Evolutionary conservation across 139 green algal genomes (phyloP), one percentile per base, ranked within the genome.

Genomic region (Chlorella sp.): DNA sequence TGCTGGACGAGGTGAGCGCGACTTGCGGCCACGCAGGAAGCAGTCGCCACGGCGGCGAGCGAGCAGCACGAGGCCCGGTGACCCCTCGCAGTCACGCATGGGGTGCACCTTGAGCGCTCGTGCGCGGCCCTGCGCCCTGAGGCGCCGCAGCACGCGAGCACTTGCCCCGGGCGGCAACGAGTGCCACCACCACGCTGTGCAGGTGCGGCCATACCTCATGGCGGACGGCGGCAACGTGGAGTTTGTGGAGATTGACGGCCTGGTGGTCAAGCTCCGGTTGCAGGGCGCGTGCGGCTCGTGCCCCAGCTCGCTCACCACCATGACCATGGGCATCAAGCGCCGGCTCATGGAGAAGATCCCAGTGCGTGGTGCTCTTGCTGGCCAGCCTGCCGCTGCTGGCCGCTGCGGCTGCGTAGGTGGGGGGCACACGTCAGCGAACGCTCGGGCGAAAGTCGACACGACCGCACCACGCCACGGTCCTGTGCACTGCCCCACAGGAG

Each of bases 291-390:
- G 95, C 77, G 95, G 95, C 6, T 96, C 87, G 5, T 99, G 95
- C 82, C 95, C 95, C 35, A 90, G 76, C 68, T 95, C 86, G 0
- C 86, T 87, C 4, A 92, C 93, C 6, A 99, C 95, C 35, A 98
- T 99, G 95, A 97, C 93, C 17, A 98, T 99, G 93, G 95, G 95
- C 74, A 98, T 99, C 80, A 92, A 98, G 82, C 82, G 93, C 2
- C 77, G 92, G 5, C 82, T 99, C 2, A 96, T 96, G 87, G 95
- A 99, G 82, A 86, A 81, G 29, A 99, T 99, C 59, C 95, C 95
- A 27, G 90, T 93, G 71, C 70, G 85, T 76, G 31, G 23, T 32
- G 26, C 22, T 42, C 17, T 42, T 69, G 31, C 30, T 49, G 17
- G 62, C 62, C 20, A 5, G 31, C 62, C 10, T 36, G 31, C 23